Evolutionary conservation across 306 rosid genomes (phyloP).

Genomic region (Trifolium repens): DNA sequence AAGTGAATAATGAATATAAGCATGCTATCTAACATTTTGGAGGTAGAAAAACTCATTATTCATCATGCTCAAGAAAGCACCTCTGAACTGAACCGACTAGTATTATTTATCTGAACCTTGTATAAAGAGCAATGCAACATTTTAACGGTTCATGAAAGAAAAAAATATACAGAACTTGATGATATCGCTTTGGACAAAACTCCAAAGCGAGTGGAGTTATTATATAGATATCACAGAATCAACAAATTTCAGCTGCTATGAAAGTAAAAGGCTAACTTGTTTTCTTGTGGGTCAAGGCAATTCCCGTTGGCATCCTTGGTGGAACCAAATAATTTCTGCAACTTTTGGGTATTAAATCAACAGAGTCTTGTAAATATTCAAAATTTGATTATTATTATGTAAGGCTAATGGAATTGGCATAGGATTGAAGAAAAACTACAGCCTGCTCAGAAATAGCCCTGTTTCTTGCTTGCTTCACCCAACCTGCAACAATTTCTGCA

Average conservation of each 20-base stretch:
- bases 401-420: conserved; percentile 79
- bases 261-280: conserved; percentile 39
- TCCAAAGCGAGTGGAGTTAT: conserved; percentile 43
- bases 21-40: conserved; percentile 10
- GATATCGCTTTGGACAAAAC: conserved; percentile 31
- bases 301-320: conserved; percentile 42
- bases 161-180: conserved; percentile 41
- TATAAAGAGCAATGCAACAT: conserved; percentile 31
- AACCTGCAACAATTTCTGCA: conserved; percentile 66
- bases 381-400: conserved; percentile 45
- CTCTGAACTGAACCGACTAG: no score
- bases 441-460: conserved; percentile 98
- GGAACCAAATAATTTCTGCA: conserved; percentile 30
- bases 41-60: not conserved
- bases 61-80: not conserved
- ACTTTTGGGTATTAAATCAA: conserved; percentile 42
- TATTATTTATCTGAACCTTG: not conserved
- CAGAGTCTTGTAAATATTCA: conserved; percentile 37
- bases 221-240: conserved; percentile 39
- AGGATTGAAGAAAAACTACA: conserved; percentile 76
- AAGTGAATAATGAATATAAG: not conserved
- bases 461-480: conserved; percentile 82
- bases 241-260: conserved; percentile 39
- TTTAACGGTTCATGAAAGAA: conserved; percentile 4
- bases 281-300: conserved; percentile 43